phyloP scores from a whole-genome alignment of 257 asterid genomes.

The Gentiana dahurica region DNA sequence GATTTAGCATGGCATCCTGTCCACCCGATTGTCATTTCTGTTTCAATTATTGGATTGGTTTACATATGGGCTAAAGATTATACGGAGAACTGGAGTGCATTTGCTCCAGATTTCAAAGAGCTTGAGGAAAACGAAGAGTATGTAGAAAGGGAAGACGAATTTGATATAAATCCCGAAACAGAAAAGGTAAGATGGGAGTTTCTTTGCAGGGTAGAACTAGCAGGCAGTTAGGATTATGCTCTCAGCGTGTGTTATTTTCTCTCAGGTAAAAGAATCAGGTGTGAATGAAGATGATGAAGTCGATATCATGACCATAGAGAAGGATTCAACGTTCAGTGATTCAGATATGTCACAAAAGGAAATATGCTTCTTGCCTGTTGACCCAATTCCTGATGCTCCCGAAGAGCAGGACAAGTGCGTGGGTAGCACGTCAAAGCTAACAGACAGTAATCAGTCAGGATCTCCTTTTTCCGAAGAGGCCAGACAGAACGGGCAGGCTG shows the following conservation, averaged over 20 bases:
- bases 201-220: constrained; percentile 1
- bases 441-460: constrained; percentile 55
- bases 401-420: constrained; percentile 57
- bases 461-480: constrained; percentile 76
- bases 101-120: constrained; percentile 93
- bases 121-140: constrained; percentile 96
- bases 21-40: constrained; percentile 75
- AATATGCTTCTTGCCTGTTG: constrained; percentile 66
- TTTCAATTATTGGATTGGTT: constrained; percentile 71
- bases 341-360: constrained; percentile 81
- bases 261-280: constrained; percentile 63
- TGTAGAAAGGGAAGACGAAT: constrained; percentile 86
- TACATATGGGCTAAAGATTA: constrained; percentile 98
- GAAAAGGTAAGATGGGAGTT: constrained; percentile 38
- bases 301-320: constrained; percentile 55
- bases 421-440: constrained; percentile 45
- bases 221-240: constrained; percentile 5
- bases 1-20: constrained; percentile 97
- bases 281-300: constrained; percentile 69
- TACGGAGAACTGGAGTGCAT: constrained; percentile 96
- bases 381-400: constrained; percentile 62
- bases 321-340: constrained; percentile 78
- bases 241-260: constrained; percentile 11
- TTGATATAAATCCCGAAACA: constrained; percentile 64
- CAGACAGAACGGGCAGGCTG: constrained; percentile 54